Conservation (phyloP, 805 yeast species). For the Yamadazyma scolyti region DNA sequence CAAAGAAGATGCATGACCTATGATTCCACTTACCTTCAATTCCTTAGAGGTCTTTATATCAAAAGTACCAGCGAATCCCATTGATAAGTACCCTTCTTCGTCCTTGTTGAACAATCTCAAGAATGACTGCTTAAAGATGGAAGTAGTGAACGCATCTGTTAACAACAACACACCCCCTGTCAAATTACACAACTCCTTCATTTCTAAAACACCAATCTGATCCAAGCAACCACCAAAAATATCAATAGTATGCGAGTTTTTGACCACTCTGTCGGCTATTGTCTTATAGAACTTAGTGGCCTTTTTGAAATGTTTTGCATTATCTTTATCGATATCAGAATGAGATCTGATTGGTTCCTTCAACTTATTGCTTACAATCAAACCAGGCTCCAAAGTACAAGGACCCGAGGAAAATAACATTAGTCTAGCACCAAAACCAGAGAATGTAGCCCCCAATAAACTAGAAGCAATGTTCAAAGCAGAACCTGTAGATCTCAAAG, state of each 20-base stretch:
- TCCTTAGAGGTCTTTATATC: slow-evolving; percentile 52
- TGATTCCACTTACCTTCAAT: slow-evolving; percentile 52
- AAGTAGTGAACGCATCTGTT: slow-evolving; percentile 63
- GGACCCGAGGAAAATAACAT: slow-evolving; percentile 85
- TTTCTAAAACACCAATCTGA: slow-evolving; percentile 64
- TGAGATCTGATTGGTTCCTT: slow-evolving; percentile 68
- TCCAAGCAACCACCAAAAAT: slow-evolving; percentile 65
- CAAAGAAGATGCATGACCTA: slow-evolving; percentile 60
- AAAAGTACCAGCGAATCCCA: slow-evolving; percentile 59
- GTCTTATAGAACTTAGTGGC: slow-evolving; percentile 47
- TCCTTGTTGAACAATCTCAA: slow-evolving; percentile 44
- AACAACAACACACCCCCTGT: slow-evolving; percentile 65
- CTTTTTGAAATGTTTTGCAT: slow-evolving; percentile 30
- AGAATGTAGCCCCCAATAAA: slow-evolving; percentile 34
- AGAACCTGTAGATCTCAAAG: slow-evolving; percentile 54
- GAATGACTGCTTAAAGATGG: slow-evolving; percentile 66
- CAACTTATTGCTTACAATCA: slow-evolving; percentile 50
- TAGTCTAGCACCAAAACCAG: slow-evolving; percentile 59
- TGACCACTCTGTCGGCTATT: slow-evolving; percentile 45
- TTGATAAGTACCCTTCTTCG: slow-evolving; percentile 34
- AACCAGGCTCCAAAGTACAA: slow-evolving; percentile 64
- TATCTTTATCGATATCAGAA: slow-evolving; percentile 47
- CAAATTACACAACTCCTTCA: slow-evolving; percentile 53
- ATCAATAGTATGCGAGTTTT: slow-evolving; percentile 53
- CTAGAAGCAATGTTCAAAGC: slow-evolving; percentile 50